Evolutionary conservation across 129 eudicot species (phyloP), one percentile per base, ranked within the genome.

Genomic region (Calendula officinalis): DNA sequence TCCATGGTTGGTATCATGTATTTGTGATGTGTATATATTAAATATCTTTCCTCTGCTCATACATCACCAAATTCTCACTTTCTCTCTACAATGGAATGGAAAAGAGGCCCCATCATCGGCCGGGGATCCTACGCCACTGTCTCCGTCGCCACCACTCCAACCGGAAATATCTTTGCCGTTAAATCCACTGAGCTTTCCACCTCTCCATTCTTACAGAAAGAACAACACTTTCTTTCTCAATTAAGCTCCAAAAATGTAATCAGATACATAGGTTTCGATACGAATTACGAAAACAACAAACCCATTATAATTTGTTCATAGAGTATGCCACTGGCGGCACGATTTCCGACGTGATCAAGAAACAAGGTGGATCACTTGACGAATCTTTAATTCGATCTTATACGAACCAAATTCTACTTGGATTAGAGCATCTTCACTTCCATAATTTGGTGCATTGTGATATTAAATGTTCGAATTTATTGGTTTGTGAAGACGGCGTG

Each of bases 81-180:
- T 59, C 35, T 48, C 30, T 1, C 79, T 51, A 27, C 61, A 72
- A 86, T 87, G 97, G 75, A 78, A 34, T 87, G 94, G 94, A 84
- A 64, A 60, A 78, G 84, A 59, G 97, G 95, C 43, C 82, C 85
- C 40, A 64, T 56, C 41, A 65, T 91, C 60, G 95, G 97, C 71
- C 84, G 78, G 1, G 95, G 97, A 60, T 78, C 90, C 48, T 62
- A 75, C 81, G 95, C 97, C 79, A 71, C 76, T 11, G 97, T 91
- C 64, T 82, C 79, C 33, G 44, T 87, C 44, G 97, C 90, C 71
- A 71, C 82, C 79, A 47, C 76, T 57, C 0, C 66, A 75, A 15
- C 90, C 65, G 88, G 94, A 14, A 80, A 84, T 39, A 44, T 76
- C 8, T 70, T 91, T 12, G 95, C 95, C 36, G 95, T 80, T 57